Base-by-base conservation (phyloP, 768 basidiomycete genomes). In the Xerocomellus chrysenteron region DNA sequence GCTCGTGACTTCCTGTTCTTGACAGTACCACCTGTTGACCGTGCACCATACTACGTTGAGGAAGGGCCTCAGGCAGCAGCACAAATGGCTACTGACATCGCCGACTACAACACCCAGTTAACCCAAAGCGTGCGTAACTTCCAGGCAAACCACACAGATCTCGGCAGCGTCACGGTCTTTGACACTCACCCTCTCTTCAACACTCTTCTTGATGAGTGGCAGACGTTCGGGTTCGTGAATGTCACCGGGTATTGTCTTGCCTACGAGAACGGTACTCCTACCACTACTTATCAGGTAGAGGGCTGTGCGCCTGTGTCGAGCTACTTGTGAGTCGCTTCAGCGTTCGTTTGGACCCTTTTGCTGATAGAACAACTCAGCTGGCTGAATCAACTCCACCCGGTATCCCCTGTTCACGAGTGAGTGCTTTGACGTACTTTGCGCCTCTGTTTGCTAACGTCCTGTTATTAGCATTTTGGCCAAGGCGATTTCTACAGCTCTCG, bases 381-480 rank as follows among this genome's bases (percentile, higher is more conserved):
- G 85, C 65, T 87, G 46, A 86, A 86, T 64, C 65, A 75, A 5
- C 70, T 87, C 42, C 84, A 86, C 65, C 85, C 84, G 30, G 60
- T 86, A n/a, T 87, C 83, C 61, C 83, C 83, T 26, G 77, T 87
- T 54, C 85, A 86, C 61, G 74, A 82, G 85, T 85, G 62, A 60
- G 80, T 70, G 33, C 17, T 28, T 59, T 41, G 37, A 13, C 16
- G 26, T 37, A 11, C 40, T 43, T 17, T 24, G 5, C 2, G 19
- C 14, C 16, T 21, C 24, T 26, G 11, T 43, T 52, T 48, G 13
- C 50, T 55, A 14, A 66, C 8, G 5, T 14, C 19, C 14, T 46
- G 50, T 50, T 26, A 44, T 19, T 57, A 84, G 82, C 56, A 68
- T 77, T 37, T 74, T 83, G 39, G 80, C 82, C n/a, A 78, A 80